Evolutionary conservation across 495 filamentous ascomycete species (phyloP).

Genomic region (Aspergillus avenaceus): DNA sequence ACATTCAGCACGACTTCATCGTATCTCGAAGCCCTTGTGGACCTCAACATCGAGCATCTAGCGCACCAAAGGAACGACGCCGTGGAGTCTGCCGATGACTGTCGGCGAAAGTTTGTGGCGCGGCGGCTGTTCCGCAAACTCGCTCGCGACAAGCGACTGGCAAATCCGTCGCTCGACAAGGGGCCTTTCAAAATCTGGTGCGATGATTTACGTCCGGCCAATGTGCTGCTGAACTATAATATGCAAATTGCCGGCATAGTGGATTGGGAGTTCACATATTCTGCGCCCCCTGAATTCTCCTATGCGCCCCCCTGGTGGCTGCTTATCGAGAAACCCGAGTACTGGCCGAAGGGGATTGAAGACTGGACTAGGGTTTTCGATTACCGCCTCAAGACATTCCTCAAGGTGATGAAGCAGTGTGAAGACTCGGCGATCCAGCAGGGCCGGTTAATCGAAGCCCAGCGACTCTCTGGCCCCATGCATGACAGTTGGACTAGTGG

Average conservation of each 20-base stretch:
- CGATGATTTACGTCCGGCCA: conserved; percentile 23
- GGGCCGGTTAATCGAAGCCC: neutral
- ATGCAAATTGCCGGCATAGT: conserved; percentile 11
- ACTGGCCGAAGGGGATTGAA: conserved; percentile 4
- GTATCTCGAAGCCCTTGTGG: conserved; percentile 34
- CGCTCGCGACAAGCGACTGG: conserved; percentile 21
- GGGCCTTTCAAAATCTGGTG: conserved; percentile 20
- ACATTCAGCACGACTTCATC: conserved; percentile 30
- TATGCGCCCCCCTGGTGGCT: neutral
- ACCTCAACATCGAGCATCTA: conserved; percentile 39
- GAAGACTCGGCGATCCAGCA: conserved; percentile 3
- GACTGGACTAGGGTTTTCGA: conserved; percentile 10
- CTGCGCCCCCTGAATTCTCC: conserved; percentile 9
- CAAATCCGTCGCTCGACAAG: neutral
- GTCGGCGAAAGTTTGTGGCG: conserved; percentile 38
- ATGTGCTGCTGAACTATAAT: conserved; percentile 17
- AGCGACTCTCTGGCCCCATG: conserved; percentile 18
- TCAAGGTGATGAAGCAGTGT: conserved; percentile 7
- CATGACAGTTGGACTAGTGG: conserved; percentile 17
- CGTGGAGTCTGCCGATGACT: conserved; percentile 36
- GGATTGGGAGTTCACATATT: conserved; percentile 18
- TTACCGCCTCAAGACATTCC: conserved; percentile 7
- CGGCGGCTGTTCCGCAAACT: conserved; percentile 35
- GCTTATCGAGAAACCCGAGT: neutral
- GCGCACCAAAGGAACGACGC: conserved; percentile 39